phyloP scores from a whole-genome alignment of 78 protist genomes.

The Polysphondylium violaceum region DNA sequence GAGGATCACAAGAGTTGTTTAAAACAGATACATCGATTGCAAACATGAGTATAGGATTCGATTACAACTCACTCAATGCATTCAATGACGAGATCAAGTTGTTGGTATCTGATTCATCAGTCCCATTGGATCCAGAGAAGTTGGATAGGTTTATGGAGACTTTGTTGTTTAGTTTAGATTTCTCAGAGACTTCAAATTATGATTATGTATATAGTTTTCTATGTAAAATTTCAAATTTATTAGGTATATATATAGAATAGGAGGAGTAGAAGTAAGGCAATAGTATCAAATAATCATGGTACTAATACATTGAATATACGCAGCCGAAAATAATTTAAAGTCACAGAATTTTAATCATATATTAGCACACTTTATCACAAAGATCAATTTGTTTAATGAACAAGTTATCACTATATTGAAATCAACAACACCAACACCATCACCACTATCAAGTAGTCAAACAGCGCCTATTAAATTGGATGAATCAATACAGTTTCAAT shows the following conservation, averaged over 20 bases:
- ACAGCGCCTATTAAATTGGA: conserved; percentile 6
- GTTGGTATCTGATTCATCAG: conserved; percentile 17
- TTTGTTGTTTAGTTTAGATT: conserved; percentile 44
- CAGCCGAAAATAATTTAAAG: conserved; percentile 41
- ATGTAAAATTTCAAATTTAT: conserved; percentile 35
- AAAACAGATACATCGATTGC: conserved; percentile 32
- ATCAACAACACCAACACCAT: not conserved
- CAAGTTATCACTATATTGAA: conserved; percentile 15
- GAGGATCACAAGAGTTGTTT: not conserved
- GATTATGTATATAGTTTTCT: conserved; percentile 20
- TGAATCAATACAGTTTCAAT: conserved; percentile 27
- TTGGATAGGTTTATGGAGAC: conserved; percentile 63
- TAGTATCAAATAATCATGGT: no score
- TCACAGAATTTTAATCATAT: conserved; percentile 55
- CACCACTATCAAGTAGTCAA: not conserved
- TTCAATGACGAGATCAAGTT: conserved; percentile 30
- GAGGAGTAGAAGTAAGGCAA: no score
- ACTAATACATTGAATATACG: not conserved
- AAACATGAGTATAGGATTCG: conserved; percentile 1
- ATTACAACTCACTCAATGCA: not conserved
- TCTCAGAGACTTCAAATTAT: conserved; percentile 64
- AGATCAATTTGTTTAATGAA: conserved; percentile 38
- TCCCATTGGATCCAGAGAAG: conserved; percentile 40
- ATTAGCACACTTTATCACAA: conserved; percentile 44
- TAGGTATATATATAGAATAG: conserved; percentile 29